Conservation (phyloP, 1,284 basidiomycete genomes). For the Xerocomus amazonicus region DNA sequence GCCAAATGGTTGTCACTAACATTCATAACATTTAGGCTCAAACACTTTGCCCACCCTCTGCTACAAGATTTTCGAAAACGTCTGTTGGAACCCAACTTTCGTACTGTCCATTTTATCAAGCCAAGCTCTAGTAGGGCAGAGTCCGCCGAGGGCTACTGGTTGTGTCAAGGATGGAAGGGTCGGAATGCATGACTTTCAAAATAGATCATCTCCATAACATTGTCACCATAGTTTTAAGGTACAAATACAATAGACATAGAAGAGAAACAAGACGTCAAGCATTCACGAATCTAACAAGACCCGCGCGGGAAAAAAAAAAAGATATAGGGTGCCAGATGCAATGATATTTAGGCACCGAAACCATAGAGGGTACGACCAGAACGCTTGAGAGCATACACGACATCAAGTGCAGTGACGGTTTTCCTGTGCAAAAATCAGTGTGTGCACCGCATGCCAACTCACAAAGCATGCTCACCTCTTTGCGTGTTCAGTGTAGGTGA, state of each 20-base stretch:
- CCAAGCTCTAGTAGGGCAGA: constrained; percentile 64
- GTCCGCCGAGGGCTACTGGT: constrained; percentile 72
- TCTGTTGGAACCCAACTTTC: constrained; percentile 55
- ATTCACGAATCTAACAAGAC: neutral
- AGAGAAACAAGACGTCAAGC: neutral
- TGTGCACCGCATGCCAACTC: neutral
- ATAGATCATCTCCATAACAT: neutral
- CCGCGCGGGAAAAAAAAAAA: neutral
- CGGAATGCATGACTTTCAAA: neutral
- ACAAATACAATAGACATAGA: constrained; percentile 19
- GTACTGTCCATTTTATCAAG: constrained; percentile 56
- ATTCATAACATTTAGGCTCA: constrained; percentile 50
- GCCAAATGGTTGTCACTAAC: neutral
- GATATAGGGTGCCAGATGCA: neutral
- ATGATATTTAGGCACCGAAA: constrained; percentile 58
- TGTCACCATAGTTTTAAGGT: constrained; percentile 8
- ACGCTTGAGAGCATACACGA: constrained; percentile 83
- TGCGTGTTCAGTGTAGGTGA: constrained; percentile 88
- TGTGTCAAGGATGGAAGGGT: constrained; percentile 61
- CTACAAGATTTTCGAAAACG: constrained; percentile 52
- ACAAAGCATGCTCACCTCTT: constrained; percentile 49
- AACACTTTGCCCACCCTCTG: constrained; percentile 68
- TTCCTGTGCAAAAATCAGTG: constrained; percentile 44
- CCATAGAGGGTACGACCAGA: constrained; percentile 80
- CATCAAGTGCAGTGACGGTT: constrained; percentile 80